phyloP scores from a whole-genome alignment of 179 eudicot genomes.

The Spergularia azorica region DNA sequence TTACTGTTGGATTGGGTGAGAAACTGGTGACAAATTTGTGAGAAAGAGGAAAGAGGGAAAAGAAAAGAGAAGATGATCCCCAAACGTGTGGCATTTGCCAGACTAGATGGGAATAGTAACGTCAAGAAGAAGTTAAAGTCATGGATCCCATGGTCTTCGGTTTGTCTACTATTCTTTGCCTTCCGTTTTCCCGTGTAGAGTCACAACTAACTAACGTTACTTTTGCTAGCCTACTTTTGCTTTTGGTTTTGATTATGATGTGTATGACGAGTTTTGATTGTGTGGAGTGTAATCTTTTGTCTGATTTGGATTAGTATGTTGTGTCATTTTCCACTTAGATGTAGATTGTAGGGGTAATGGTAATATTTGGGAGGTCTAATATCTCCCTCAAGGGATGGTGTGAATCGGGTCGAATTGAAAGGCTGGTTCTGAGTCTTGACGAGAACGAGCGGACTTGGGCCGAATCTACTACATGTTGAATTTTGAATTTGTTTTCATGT shows the following conservation, averaged over 20 bases:
- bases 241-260: too few relatives aligned
- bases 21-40: neutral
- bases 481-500: too few relatives aligned
- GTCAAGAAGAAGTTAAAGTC: too few relatives aligned
- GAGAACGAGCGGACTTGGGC: too few relatives aligned
- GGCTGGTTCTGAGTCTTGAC: too few relatives aligned
- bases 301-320: neutral
- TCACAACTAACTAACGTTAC: neutral
- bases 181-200: neutral
- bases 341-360: too few relatives aligned
- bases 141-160: neutral
- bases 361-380: too few relatives aligned
- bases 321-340: too few relatives aligned
- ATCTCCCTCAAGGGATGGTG: too few relatives aligned
- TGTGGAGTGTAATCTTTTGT: neutral
- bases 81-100: neutral
- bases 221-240: too few relatives aligned
- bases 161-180: neutral
- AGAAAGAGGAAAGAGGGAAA: slow-evolving; percentile 16
- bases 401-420: too few relatives aligned
- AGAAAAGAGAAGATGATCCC: slow-evolving; percentile 4
- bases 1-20: slow-evolving; percentile 32
- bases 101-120: slow-evolving; percentile 2
- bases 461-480: too few relatives aligned
- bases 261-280: neutral